Base-by-base conservation (phyloP, 2,329 filamentous ascomycete species). In the Cordyceps pruinosa region DNA sequence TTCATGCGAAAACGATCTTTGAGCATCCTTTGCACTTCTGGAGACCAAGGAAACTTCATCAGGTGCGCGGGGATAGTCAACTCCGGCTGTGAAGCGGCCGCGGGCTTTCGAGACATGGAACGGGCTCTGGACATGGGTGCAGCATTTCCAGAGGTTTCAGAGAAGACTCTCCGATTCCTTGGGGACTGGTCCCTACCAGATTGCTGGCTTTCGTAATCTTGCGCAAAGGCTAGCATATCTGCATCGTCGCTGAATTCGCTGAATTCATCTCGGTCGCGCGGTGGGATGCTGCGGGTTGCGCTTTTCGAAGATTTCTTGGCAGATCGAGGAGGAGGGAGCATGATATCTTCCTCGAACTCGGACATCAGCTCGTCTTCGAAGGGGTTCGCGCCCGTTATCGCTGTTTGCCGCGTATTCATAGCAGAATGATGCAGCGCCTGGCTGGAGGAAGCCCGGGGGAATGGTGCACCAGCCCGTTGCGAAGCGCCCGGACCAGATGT, bases 1-100 rank as follows among this genome's bases (percentile, higher is more conserved):
- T 83, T 84, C 69, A 99, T 86, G 61, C 87, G 83, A 67, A 99
- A 99, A 3, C 85, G 81, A 64, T 93, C 86, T 66, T 88, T 90
- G 61, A 99, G 75, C n/a, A 85, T 88, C 55, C 77, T 80, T 62
- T 86, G 87, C 25, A 99, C 88, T 64, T 97, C 92, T 44, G 82
- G 78, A 17, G 92, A 97, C 94, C 95, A 99, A 5, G 85, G 77
- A 65, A 86, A 79, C 49, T 80, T 78, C 80, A 89, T 87, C 64
- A 82, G 69, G 53, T 80, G 75, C 1, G 76, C 68, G 1, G 79
- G 75, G 25, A 82, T 72, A 49, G 68, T 72, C n/a, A 66, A 57
- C 19, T 66, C 64, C 59, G 59, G 65, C 12, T 66, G 66, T 23
- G 37, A 30, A 28, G 34, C 23, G 17, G 37, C n/a, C 17, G 23